Percentiles rank a stretch among this genome's conserved stretches.
Conservation (phyloP, 495 filamentous ascomycete species). For the Aspergillus campestris region DNA sequence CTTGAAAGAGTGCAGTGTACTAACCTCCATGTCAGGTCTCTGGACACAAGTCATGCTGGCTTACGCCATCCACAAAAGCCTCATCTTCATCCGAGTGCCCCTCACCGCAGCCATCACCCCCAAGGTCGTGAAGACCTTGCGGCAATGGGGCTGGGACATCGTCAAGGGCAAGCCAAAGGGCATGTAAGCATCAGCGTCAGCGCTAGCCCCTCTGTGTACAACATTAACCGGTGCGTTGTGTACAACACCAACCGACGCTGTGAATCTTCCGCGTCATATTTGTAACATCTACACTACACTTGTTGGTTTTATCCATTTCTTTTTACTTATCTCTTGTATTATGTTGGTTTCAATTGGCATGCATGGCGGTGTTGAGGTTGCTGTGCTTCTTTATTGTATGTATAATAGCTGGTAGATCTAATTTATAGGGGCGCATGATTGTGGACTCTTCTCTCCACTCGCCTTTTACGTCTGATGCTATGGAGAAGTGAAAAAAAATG, state of each 20-base stretch:
- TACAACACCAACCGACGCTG: too few relatives aligned
- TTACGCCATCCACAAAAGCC: slow-evolving; percentile 96
- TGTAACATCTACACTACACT: not conserved
- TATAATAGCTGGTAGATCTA: slow-evolving; percentile 35
- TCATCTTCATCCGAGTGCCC: slow-evolving; percentile 91
- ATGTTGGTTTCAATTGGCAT: slow-evolving; percentile 1
- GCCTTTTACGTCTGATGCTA: not conserved
- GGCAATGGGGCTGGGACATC: slow-evolving; percentile 77
- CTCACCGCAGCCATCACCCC: slow-evolving; percentile 83
- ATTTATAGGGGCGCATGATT: slow-evolving; percentile 11
- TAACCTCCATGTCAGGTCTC: slow-evolving; percentile 39
- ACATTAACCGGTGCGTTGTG: too few relatives aligned
- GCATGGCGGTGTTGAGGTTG: slow-evolving; percentile 21
- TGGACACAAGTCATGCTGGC: slow-evolving; percentile 90
- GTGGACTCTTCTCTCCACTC: slow-evolving; percentile 19
- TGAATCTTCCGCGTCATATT: not conserved
- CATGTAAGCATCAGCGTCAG: slow-evolving; percentile 2
- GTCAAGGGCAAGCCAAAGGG: slow-evolving; percentile 52
- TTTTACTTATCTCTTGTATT: not conserved
- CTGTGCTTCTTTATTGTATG: slow-evolving; percentile 15
- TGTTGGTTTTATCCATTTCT: not conserved
- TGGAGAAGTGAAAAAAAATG: too few relatives aligned
- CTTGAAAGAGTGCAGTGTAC: not conserved
- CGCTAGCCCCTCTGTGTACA: not conserved
- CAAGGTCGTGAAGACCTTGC: slow-evolving; percentile 78